phyloP scores from a whole-genome alignment of 2,329 filamentous ascomycete species.

The Diaporthe citri region DNA sequence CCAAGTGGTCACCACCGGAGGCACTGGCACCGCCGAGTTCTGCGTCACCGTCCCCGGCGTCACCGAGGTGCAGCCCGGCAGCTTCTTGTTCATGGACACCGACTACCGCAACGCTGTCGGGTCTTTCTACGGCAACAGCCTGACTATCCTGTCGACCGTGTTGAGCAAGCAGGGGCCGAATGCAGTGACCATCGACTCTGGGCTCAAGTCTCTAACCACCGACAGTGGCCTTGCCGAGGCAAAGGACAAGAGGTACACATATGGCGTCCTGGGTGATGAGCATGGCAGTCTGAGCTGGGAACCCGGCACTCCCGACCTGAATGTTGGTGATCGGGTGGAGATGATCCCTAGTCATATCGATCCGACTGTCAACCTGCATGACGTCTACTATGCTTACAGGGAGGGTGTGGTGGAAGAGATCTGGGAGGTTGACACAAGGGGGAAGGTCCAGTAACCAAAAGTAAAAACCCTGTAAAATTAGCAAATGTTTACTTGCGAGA shows the following conservation, averaged over 20 bases:
- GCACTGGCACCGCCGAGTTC: constrained; percentile 66
- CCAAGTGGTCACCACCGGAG: constrained; percentile 63
- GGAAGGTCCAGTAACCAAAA: constrained; percentile 60
- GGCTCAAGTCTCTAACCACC: constrained; percentile 64
- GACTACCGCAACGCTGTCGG: constrained; percentile 67
- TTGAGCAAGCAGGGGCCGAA: constrained; percentile 60
- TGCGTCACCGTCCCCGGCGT: constrained; percentile 63
- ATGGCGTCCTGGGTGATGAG: constrained; percentile 62
- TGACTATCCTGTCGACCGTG: constrained; percentile 62
- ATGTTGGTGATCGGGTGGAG: constrained; percentile 61
- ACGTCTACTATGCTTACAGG: constrained; percentile 63
- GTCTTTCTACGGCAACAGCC: constrained; percentile 60
- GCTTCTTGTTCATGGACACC: constrained; percentile 70
- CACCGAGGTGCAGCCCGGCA: constrained; percentile 67
- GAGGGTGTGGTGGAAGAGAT: constrained; percentile 63
- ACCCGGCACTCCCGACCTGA: constrained; percentile 52
- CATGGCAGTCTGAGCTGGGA: constrained; percentile 62
- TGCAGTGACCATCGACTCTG: constrained; percentile 61
- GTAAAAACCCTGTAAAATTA: background rate
- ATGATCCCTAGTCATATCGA: constrained; percentile 69
- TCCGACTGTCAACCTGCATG: constrained; percentile 65
- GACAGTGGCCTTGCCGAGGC: constrained; percentile 65
- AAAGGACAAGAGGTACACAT: constrained; percentile 56
- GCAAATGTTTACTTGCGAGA: background rate
- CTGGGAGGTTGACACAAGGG: constrained; percentile 63